Conservation (phyloP, 148 eudicot species). For the Amaranthus cruentus region DNA sequence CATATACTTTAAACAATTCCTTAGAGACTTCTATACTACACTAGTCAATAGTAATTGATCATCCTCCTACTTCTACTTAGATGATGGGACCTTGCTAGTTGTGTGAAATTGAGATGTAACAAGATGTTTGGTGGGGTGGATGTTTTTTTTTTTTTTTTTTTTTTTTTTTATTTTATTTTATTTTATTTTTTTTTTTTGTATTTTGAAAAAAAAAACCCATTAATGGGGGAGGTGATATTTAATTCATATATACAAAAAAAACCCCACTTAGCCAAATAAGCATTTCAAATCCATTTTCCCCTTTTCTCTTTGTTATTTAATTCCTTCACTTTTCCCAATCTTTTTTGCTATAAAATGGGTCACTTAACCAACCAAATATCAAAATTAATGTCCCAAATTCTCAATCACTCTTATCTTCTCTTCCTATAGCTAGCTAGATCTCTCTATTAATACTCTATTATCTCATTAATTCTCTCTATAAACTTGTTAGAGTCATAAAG, state of each 20-base stretch:
- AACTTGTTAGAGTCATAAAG: background rate
- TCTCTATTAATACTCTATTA: no score
- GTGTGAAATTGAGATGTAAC: conserved; percentile 23
- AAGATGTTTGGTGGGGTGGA: conserved; percentile 24
- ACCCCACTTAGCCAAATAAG: conserved; percentile 8
- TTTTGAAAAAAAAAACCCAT: conserved; percentile 9
- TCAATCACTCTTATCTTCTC: background rate
- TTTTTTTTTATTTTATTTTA: no score
- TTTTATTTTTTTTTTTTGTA: no score
- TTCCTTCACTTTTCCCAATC: conserved; percentile 4
- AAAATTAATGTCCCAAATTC: conserved; percentile 22
- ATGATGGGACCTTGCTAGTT: conserved; percentile 20
- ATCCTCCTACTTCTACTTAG: background rate
- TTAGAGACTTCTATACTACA: background rate
- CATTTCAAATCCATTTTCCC: conserved; percentile 14
- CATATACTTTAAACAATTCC: background rate
- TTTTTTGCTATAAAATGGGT: conserved; percentile 20
- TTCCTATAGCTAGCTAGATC: background rate
- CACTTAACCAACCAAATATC: conserved; percentile 6
- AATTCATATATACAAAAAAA: background rate
- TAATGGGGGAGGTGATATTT: conserved; percentile 9
- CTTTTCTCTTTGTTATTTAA: background rate
- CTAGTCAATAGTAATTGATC: conserved; percentile 13
- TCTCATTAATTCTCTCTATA: no score
- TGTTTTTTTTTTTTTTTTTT: background rate